Conservation (phyloP, 176 grass and related monocot genomes). For the Melocanna baccifera region DNA sequence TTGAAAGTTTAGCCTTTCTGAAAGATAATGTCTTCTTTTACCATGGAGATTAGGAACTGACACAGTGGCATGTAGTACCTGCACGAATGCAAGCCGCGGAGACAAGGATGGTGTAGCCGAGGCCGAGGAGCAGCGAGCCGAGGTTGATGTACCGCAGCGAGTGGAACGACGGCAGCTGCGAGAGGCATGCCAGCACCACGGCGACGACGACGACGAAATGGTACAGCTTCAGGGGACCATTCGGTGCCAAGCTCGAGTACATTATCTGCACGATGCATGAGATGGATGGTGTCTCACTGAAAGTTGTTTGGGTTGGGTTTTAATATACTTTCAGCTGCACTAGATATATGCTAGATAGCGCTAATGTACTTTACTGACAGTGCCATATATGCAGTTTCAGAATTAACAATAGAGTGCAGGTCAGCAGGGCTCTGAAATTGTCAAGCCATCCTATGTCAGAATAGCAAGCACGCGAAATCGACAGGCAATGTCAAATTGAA, state of each 20-base stretch:
- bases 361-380: background rate
- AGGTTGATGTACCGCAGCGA: slow-evolving; percentile 89
- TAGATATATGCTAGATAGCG: no score
- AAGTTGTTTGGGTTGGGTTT: no score
- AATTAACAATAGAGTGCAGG: no score
- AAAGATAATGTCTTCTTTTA: no score
- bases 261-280: slow-evolving; percentile 51
- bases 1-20: no score
- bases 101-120: slow-evolving; percentile 68
- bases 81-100: slow-evolving; percentile 59
- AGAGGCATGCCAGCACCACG: slow-evolving; percentile 58
- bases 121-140: slow-evolving; percentile 57
- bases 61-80: slow-evolving; percentile 25
- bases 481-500: no score
- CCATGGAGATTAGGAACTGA: no score
- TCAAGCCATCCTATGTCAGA: background rate
- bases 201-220: slow-evolving; percentile 69
- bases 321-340: background rate
- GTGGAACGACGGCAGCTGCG: slow-evolving; percentile 90
- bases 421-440: background rate
- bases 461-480: no score
- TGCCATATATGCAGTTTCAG: background rate
- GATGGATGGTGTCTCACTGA: background rate
- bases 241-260: slow-evolving; percentile 57
- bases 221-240: slow-evolving; percentile 69